Evolutionary conservation across 1,139 yeast species (phyloP), one percentile per base, ranked within the genome.

Genomic region (Magnusiomyces ingens): DNA sequence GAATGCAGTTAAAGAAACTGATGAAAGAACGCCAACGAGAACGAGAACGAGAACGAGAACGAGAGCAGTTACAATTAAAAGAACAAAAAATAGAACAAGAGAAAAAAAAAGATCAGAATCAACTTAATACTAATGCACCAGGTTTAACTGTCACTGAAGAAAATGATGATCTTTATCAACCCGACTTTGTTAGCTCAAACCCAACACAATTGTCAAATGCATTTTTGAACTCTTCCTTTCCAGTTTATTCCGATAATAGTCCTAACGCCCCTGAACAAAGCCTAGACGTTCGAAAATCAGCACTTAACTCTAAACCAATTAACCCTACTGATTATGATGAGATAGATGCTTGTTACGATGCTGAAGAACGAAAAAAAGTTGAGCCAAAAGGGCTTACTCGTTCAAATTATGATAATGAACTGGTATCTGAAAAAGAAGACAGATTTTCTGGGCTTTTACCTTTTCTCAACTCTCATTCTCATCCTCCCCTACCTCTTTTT

Each of bases 241-340:
- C 56, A 3, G 41, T 55, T 3, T 59, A 57, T 40, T 59, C 62
- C 1, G 62, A 59, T 43, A 18, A 42, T 15, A 21, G 32, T n/a
- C 45, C 45, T 2, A 26, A 42, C 12, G 45, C 45, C 19, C 45
- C 45, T 42, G 45, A 42, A 21, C n/a, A 42, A 15, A 21, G 19
- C 15, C 2, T 8, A 21, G n/a, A 36, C 40, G 17, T 4, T 13
- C n/a, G 3, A 36, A 36, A 36, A n/a, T n/a, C 17, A 5, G 40
- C 4, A 4, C 5, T 12, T 4, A 36, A 36, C n/a, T 36, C 40
- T 13, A 13, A 12, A 12, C 11, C 40, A 12, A 5, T n/a, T n/a
- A 12, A 36, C 11, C 11, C 8, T 13, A 13, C 40, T 5, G 40
- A 36, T 36, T 36, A 36, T 12, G 40, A 36, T 12, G 40, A 36